phyloP scores from a whole-genome alignment of 108 stramenopile species.

The Aureococcus anophagefferens region DNA sequence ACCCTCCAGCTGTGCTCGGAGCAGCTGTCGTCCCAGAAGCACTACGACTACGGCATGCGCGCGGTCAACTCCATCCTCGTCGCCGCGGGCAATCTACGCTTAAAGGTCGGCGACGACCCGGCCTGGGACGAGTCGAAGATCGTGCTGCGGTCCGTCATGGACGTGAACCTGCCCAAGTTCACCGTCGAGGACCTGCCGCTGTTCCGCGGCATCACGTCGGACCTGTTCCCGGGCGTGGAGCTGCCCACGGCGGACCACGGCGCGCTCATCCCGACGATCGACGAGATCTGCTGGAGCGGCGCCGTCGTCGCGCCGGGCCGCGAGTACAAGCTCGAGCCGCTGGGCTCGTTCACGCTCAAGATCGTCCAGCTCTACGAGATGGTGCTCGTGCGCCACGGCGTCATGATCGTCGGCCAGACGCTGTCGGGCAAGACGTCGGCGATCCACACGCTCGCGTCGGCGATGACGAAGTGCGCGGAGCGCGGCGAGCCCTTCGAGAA shows the following conservation, averaged over 20 bases:
- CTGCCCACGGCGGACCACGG: slow-evolving; percentile 51
- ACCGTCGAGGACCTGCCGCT: slow-evolving; percentile 53
- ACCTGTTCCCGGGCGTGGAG: slow-evolving; percentile 53
- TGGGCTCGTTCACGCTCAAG: slow-evolving; percentile 33
- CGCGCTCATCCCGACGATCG: slow-evolving; percentile 32
- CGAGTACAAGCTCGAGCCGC: slow-evolving; percentile 23
- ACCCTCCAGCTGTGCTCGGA: slow-evolving; percentile 54
- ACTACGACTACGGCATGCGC: slow-evolving; percentile 67
- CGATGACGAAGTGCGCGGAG: slow-evolving; percentile 38
- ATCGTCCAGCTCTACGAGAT: slow-evolving; percentile 57
- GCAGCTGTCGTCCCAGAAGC: slow-evolving; percentile 57
- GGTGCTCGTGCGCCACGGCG: slow-evolving; percentile 55
- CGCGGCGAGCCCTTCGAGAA: slow-evolving; percentile 23
- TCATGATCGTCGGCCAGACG: slow-evolving; percentile 59
- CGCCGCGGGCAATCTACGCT: slow-evolving; percentile 52
- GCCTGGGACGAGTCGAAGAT: slow-evolving; percentile 50
- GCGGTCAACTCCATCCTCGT: slow-evolving; percentile 61
- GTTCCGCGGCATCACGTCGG: slow-evolving; percentile 54
- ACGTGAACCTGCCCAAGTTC: slow-evolving; percentile 60
- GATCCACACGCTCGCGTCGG: slow-evolving; percentile 46
- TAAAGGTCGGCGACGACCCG: slow-evolving; percentile 50
- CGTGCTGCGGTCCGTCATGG: slow-evolving; percentile 49
- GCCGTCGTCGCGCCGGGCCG: slow-evolving; percentile 32
- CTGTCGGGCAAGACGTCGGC: slow-evolving; percentile 50
- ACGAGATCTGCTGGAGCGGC: slow-evolving; percentile 31